Evolutionary conservation across 108 stramenopile species (phyloP), one percentile per base, ranked within the genome.

Genomic region (Nannochloropsis salina): DNA sequence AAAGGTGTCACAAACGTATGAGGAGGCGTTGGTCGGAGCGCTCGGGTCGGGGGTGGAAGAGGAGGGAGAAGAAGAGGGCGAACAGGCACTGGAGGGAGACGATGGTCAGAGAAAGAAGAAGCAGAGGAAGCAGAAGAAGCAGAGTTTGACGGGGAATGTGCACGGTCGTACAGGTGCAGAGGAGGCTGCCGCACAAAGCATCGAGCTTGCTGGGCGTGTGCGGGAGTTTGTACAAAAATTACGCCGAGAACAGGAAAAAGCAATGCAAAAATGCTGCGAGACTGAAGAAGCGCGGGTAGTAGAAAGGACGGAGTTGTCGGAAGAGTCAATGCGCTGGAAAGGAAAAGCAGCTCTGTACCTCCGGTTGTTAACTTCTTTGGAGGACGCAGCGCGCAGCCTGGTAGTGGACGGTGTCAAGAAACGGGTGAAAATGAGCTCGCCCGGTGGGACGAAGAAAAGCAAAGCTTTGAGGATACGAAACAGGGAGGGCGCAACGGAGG

Each of bases 1-100:
- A n/a, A 74, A 74, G 61, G 61, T 74, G 61, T n/a, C n/a, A n/a
- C 61, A 74, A 74, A n/a, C n/a, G 61, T 74, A 74, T 74, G 61
- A 74, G n/a, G 61, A 74, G n/a, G 61, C 61, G 1, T 74, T 74
- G 6, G 15, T 4, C 6, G 61, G 61, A 15, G 61, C 61, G 20
- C 2, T 74, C n/a, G n/a, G 20, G 15, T 74, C 8, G 15, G 4
- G 4, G 15, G 61, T 74, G 61, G 61, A 74, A n/a, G 61, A 74
- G n/a, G 61, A 51, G 15, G 47, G n/a, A n/a, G 61, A 2, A n/a
- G 61, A 8, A n/a, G 8, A 74, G 61, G n/a, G 15, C 15, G 61
- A 3, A 74, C 20, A 51, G 15, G 47, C 15, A n/a, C 20, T 4
- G 61, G 61, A 8, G 2, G 8, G n/a, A n/a, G n/a, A n/a, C 15